Base-by-base conservation (phyloP, 352 stramenopile genomes). In the Phytophthora tentaculata region DNA sequence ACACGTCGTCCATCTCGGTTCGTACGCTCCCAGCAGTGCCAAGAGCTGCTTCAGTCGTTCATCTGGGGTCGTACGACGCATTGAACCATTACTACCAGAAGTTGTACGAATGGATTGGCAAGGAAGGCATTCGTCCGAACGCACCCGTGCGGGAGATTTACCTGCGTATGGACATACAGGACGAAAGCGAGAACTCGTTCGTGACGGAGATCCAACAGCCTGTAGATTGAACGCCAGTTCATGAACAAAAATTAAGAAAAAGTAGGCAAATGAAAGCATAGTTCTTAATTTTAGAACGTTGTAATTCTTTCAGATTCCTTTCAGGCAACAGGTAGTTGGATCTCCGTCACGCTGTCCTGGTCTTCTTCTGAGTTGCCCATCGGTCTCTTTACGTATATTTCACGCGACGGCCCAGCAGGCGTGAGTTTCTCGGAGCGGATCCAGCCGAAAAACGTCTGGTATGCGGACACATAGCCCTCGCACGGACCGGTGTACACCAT, bases 351-450 rank as follows among this genome's bases (percentile, higher is more conserved):
- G 22, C 47, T 62, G 26, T 62, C 53, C 4, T 45, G 50, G 13
- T 35, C 49, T 9, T 79, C 69, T n/a, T 61, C 57, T 6, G 19
- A n/a, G 54, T 80, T 56, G 2, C 23, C 44, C 22, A 39, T 74
- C 24, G 76, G 58, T 70, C 73, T 76, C 28, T 64, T 69, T 14
- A 88, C 20, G 51, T 83, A 86, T 39, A 86, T 67, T 39, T 88
- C 80, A 17, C 80, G 75, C 13, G 74, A 70, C 12, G 64, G 70
- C 2, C 60, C 80, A 2, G 29, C 56, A 39, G 76, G 61, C 1
- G 52, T 68, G 32, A 82, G 56, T 9, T 71, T 60, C 24, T 86
- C 69, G 13, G 41, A 24, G 12, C 22, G 57, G 41, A 86, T 70
- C 77, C 77, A 88, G 17, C 17, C 43, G 49, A 78, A 86, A 45